phyloP scores from a whole-genome alignment of 1,139 yeast genomes.

The Suzukiozyma palmioleophila region DNA sequence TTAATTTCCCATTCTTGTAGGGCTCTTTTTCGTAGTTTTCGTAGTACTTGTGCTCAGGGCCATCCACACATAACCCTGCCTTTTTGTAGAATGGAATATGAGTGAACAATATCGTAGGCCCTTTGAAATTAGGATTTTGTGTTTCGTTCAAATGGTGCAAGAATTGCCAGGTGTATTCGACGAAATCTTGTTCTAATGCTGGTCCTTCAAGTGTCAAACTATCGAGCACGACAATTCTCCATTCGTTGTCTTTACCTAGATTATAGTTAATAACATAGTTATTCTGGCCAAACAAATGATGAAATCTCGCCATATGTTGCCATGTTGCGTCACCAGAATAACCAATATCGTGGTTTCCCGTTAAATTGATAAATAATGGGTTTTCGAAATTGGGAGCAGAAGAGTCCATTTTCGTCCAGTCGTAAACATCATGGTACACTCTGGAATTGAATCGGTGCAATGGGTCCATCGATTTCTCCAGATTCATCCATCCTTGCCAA shows the following conservation, averaged over 20 bases:
- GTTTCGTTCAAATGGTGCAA: constrained; percentile 50
- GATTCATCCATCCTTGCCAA: constrained; percentile 47
- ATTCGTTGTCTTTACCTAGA: constrained; percentile 57
- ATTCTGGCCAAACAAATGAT: constrained; percentile 71
- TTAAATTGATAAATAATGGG: constrained; percentile 70
- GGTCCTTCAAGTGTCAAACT: constrained; percentile 89
- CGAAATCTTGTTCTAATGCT: constrained; percentile 68
- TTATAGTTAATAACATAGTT: constrained; percentile 76
- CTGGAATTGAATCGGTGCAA: constrained; percentile 42
- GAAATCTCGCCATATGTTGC: constrained; percentile 83
- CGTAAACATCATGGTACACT: constrained; percentile 56
- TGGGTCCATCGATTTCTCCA: constrained; percentile 37
- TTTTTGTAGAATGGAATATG: constrained; percentile 87
- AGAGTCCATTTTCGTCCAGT: constrained; percentile 50
- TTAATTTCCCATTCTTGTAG: constrained; percentile 61
- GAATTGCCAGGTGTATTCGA: constrained; percentile 68
- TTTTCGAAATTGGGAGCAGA: constrained; percentile 31
- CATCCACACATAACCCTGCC: constrained; percentile 81
- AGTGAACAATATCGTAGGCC: constrained; percentile 78
- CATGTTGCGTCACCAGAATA: constrained; percentile 92
- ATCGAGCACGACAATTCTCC: constrained; percentile 84
- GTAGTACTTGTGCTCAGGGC: constrained; percentile 63
- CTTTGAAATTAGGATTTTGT: constrained; percentile 49
- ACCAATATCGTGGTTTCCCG: constrained; percentile 96
- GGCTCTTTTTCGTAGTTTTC: constrained; percentile 53